phyloP scores from a whole-genome alignment of 257 asterid genomes.

The Paraleonurus japonicus region DNA sequence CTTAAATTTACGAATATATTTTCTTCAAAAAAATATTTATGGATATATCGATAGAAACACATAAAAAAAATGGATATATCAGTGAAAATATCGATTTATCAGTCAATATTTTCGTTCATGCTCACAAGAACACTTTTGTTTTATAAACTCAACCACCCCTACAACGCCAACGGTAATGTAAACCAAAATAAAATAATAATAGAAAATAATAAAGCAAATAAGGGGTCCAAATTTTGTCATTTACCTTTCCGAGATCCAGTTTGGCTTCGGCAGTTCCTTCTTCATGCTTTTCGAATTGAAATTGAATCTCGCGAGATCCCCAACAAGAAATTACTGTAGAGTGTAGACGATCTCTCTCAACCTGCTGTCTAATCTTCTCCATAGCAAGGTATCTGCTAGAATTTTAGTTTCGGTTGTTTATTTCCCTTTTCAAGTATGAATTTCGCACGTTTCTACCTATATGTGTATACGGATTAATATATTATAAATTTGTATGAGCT shows the following conservation, averaged over 20 bases:
- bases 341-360: not conserved
- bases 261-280: not conserved
- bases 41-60: too few species aligned
- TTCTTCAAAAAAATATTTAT: too few species aligned
- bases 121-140: too few species aligned
- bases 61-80: too few species aligned
- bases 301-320: not conserved
- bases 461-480: not conserved
- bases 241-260: not conserved
- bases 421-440: constrained; percentile 2
- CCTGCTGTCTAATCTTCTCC: not conserved
- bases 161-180: not conserved
- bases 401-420: not conserved
- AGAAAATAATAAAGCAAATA: not conserved
- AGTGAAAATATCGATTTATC: too few species aligned
- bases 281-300: not conserved
- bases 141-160: too few species aligned
- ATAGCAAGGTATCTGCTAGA: not conserved
- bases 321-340: too few species aligned
- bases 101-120: too few species aligned
- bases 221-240: not conserved
- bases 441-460: not conserved
- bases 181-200: not conserved
- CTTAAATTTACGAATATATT: too few species aligned
- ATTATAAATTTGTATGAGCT: not conserved